phyloP scores from a whole-genome alignment of 495 filamentous ascomycete species.

The Physcia stellaris region DNA sequence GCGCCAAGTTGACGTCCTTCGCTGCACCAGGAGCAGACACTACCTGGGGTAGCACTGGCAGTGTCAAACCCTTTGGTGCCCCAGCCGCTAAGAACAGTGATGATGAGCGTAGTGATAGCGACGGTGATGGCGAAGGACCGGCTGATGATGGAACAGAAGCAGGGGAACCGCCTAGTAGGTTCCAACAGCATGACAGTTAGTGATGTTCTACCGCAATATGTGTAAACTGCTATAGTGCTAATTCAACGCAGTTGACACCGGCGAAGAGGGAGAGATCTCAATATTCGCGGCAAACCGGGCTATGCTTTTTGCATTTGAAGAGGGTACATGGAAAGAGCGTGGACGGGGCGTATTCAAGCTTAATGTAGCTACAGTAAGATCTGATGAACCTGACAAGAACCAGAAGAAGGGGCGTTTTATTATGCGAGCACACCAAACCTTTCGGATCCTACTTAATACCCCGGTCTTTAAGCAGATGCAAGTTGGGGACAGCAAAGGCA shows the following conservation, averaged over 20 bases:
- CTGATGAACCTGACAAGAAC: slow-evolving; percentile 30
- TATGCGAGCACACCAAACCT: slow-evolving; percentile 75
- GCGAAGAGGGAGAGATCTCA: slow-evolving; percentile 52
- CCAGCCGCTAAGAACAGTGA: slow-evolving; percentile 39
- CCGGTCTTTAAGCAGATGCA: slow-evolving; percentile 59
- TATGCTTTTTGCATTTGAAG: slow-evolving; percentile 62
- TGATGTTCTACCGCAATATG: slow-evolving; percentile 4
- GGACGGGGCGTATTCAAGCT: slow-evolving; percentile 73
- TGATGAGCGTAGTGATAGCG: slow-evolving; percentile 29
- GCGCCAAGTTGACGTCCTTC: slow-evolving; percentile 48
- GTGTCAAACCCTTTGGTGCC: slow-evolving; percentile 55
- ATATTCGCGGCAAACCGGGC: slow-evolving; percentile 47
- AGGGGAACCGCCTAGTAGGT: slow-evolving; percentile 49
- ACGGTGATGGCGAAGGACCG: slow-evolving; percentile 32
- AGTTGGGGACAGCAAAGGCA: slow-evolving; percentile 44
- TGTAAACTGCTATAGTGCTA: slow-evolving; percentile 4
- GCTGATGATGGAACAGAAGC: slow-evolving; percentile 18
- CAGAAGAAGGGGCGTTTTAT: slow-evolving; percentile 52
- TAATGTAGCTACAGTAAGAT: slow-evolving; percentile 44
- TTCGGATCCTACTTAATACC: slow-evolving; percentile 78
- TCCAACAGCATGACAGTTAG: slow-evolving; percentile 54
- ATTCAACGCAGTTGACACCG: slow-evolving; percentile 47
- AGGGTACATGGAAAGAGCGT: slow-evolving; percentile 77
- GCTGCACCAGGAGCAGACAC: slow-evolving; percentile 45
- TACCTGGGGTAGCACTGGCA: slow-evolving; percentile 41